Evolutionary conservation across 2,329 filamentous ascomycete genomes (phyloP).

Genomic region (Coniochaeta sp.): DNA sequence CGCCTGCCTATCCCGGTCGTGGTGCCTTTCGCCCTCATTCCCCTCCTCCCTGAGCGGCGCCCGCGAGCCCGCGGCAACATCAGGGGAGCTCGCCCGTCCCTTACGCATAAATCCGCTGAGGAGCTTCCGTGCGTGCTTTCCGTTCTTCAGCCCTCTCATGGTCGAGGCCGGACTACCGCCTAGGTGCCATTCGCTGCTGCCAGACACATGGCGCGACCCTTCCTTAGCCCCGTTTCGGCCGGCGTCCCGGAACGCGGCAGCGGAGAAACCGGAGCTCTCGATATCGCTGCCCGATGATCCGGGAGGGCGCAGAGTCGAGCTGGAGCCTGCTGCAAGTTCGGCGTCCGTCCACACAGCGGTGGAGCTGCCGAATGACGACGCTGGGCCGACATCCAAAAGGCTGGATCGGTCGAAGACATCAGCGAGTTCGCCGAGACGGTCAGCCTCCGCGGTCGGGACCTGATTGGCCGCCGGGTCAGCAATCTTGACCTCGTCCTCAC

Average conservation of each 20-base stretch:
- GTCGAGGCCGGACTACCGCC: conserved; percentile 18
- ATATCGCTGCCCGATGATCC: conserved; percentile 46
- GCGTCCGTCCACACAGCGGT: conserved; percentile 25
- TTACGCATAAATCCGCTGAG: conserved; percentile 34
- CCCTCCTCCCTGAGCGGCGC: not conserved
- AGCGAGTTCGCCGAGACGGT: conserved; percentile 23
- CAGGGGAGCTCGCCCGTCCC: conserved; percentile 19
- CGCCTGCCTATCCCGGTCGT: conserved; percentile 17
- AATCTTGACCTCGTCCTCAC: not conserved
- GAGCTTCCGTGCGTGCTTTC: conserved; percentile 33
- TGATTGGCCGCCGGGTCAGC: conserved; percentile 27
- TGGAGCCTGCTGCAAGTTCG: conserved; percentile 16
- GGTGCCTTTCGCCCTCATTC: conserved; percentile 2
- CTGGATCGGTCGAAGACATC: conserved; percentile 41
- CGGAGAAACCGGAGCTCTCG: conserved; percentile 20
- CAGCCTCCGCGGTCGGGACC: conserved; percentile 16
- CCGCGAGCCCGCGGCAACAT: conserved; percentile 9
- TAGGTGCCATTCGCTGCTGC: conserved; percentile 8
- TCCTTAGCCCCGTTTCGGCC: conserved; percentile 8
- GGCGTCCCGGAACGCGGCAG: conserved; percentile 13
- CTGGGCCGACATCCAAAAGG: conserved; percentile 26
- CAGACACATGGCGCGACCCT: conserved; percentile 12
- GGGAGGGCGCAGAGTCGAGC: conserved; percentile 24
- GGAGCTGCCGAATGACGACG: conserved; percentile 26
- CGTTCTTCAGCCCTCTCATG: conserved; percentile 27